These are phyloP conservation scores for Malania oleifera DNA, from an alignment of 164 flowering plant genomes.

Conservation along the genomic window DNA sequence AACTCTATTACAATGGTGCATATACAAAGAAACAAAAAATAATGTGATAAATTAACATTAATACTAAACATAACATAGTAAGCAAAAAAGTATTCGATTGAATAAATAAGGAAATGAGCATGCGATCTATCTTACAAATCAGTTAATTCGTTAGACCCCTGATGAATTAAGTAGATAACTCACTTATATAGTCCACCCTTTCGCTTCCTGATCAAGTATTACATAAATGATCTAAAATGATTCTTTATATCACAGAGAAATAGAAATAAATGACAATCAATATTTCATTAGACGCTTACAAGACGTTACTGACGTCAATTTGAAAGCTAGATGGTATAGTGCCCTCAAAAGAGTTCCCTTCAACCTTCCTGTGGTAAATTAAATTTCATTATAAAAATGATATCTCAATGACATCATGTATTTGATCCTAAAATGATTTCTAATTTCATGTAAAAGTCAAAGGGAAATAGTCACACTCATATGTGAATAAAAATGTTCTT, in stretches of 20 bases:
- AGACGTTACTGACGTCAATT: constrained; percentile 12
- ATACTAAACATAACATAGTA: no score
- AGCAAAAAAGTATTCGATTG: no score
- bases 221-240: neutral
- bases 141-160: constrained; percentile 26
- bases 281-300: constrained; percentile 9
- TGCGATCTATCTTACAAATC: constrained; percentile 26
- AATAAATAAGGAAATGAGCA: neutral
- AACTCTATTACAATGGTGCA: constrained; percentile 13
- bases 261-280: neutral
- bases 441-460: no score
- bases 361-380: constrained; percentile 17
- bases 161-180: constrained; percentile 30
- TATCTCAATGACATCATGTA: no score
- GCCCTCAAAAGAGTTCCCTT: constrained; percentile 25
- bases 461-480: neutral
- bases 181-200: constrained; percentile 20
- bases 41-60: neutral
- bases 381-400: no score
- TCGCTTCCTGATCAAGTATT: constrained; percentile 11
- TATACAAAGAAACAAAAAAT: no score
- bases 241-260: neutral
- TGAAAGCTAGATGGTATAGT: constrained; percentile 25
- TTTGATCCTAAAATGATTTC: no score
- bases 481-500: neutral